Percentiles rank a stretch among this genome's conserved stretches.
These are phyloP conservation scores for Aphanomyces stellatus DNA, from an alignment of 352 stramenopile species.

Conservation along the genomic window DNA sequence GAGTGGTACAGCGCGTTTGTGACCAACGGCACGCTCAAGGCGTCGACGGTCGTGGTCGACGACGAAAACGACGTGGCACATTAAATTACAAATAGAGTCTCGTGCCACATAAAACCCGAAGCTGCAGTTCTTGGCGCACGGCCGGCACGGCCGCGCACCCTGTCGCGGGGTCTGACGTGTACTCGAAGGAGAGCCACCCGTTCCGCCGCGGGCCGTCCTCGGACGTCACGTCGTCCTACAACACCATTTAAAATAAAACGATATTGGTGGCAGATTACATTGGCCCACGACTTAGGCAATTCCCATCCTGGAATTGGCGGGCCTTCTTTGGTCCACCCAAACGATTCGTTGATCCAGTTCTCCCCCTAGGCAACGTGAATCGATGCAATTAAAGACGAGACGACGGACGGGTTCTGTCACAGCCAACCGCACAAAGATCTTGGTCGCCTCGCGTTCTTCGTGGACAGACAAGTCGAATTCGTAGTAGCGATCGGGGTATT, in stretches of 20 bases:
- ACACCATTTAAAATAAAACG: not conserved
- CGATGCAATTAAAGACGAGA: not conserved
- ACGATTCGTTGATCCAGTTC: conserved; percentile 80
- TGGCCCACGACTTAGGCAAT: conserved; percentile 65
- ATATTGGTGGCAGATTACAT: conserved; percentile 27
- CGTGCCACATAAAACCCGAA: conserved; percentile 53
- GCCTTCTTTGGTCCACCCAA: conserved; percentile 39
- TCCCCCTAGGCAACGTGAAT: conserved; percentile 29
- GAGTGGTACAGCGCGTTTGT: conserved; percentile 50
- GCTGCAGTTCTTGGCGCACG: conserved; percentile 52
- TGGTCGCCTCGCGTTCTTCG: conserved; percentile 73
- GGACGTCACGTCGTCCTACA: conserved; percentile 47
- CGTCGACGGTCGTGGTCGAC: not conserved
- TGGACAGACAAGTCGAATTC: conserved; percentile 53
- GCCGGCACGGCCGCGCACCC: conserved; percentile 47
- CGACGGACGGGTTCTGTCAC: conserved; percentile 46
- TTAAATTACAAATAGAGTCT: conserved; percentile 38
- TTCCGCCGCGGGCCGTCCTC: conserved; percentile 46
- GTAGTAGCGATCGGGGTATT: conserved; percentile 58
- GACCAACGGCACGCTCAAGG: conserved; percentile 5
- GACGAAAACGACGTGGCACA: not conserved
- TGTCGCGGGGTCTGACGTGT: conserved; percentile 55
- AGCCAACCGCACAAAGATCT: conserved; percentile 67
- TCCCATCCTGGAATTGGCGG: conserved; percentile 69
- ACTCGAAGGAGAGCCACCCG: conserved; percentile 62